A percentile compares a stretch with the other conserved stretches of the same genome.
Conservation (phyloP, 305 asterid species). For the Fraxinus sp. region DNA sequence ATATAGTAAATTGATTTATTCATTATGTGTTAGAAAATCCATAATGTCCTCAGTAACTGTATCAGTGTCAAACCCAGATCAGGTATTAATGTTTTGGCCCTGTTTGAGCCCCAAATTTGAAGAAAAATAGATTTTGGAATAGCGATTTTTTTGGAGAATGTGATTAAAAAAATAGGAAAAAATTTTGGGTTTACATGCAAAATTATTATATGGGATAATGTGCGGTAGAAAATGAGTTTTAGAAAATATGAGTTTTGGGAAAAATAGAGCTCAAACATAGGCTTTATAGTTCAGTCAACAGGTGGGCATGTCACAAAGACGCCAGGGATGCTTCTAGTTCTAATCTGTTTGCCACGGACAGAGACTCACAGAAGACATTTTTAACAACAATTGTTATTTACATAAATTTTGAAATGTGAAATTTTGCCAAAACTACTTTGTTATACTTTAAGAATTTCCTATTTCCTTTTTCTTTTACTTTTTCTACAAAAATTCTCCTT, state of each 20-base stretch:
- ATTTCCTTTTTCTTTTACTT: neutral
- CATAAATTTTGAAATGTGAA: neutral
- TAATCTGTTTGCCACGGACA: neutral
- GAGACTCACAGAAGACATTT: neutral
- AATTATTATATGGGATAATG: neutral
- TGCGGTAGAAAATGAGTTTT: neutral
- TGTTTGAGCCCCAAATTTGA: neutral
- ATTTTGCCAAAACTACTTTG: neutral
- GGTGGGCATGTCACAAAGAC: neutral
- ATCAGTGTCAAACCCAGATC: neutral
- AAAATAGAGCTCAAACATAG: neutral
- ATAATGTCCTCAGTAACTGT: neutral
- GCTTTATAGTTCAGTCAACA: neutral
- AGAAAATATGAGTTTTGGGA: neutral
- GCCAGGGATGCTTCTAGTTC: neutral
- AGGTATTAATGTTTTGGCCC: neutral
- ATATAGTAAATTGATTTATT: neutral
- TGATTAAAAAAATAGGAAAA: neutral
- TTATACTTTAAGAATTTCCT: neutral
- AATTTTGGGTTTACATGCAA: neutral
- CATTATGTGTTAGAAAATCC: neutral
- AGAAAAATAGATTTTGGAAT: neutral
- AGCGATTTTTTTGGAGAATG: neutral
- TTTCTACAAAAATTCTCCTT: neutral
- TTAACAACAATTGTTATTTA: neutral